Base-by-base conservation (phyloP, 2,329 filamentous ascomycete species). In the Ophiostoma sp. region DNA sequence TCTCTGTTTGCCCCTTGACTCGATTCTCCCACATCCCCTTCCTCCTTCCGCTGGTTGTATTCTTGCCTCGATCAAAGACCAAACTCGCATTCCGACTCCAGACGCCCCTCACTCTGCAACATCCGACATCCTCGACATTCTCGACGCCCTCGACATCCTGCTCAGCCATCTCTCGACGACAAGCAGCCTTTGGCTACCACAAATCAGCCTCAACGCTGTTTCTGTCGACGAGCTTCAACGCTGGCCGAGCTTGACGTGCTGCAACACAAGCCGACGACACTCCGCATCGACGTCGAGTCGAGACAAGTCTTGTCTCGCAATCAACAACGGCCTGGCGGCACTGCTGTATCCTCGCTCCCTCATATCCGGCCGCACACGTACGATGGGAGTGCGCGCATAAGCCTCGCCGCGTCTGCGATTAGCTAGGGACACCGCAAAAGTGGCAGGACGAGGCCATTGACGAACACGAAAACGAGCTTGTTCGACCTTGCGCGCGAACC, bases 361-460 rank as follows among this genome's bases (percentile, higher is more conserved):
- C 47, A 5, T 16, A 18, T 41, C 40, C 27, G 18, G 41, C 60
- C 64, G 44, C 58, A 18, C 42, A 40, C 52, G 27, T 64, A 69
- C 68, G 55, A 69, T 69, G 68, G 47, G 68, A 69, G 68, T 27
- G 44, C 41, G 41, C n/a, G 66, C 55, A 66, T 66, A 65, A 60
- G 18, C n/a, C 12, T 16, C 40, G 47, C 41, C 42, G 66, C 41
- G 52, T 44, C 63, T 45, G 42, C 60, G 60, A 63, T 64, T 42
- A 16, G 40, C 65, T n/a, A 64, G 47, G 52, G 47, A 65, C 63
- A 55, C 58, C 18, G 55, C 42, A 40, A 52, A 12, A 49, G 27
- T 14, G 38, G 65, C 64, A 66, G 44, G 67, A 45, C 67, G 55
- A 66, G 58, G 47, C 40, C 27, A 11, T 55, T 45, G 42, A 38